Evolutionary conservation across 768 basidiomycete species (phyloP).

Genomic region (Termitomyces sp.): DNA sequence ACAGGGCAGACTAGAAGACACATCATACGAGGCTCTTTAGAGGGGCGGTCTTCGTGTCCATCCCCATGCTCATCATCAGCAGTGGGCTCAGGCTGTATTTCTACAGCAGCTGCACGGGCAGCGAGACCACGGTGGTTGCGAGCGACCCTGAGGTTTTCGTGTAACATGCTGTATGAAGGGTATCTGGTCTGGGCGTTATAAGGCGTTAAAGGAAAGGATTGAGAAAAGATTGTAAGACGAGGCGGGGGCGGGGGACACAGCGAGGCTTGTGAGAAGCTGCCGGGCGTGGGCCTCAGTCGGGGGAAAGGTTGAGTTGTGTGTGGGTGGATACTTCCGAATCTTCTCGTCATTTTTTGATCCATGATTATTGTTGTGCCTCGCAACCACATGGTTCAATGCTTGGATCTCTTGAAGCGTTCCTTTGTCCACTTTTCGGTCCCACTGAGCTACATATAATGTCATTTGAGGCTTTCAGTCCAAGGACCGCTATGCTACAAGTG

Average conservation of each 20-base stretch:
- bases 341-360: background rate
- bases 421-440: background rate
- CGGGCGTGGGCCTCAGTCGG: background rate
- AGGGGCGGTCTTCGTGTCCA: background rate
- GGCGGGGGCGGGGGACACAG: background rate
- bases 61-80: background rate
- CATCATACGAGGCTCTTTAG: background rate
- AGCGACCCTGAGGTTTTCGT: constrained; percentile 7
- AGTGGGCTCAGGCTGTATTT: background rate
- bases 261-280: background rate
- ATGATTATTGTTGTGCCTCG: background rate
- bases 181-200: background rate
- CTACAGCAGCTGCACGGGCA: constrained; percentile 6
- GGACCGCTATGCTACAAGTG: background rate
- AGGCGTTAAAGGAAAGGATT: constrained; percentile 9
- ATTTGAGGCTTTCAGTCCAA: background rate
- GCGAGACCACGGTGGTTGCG: constrained; percentile 8
- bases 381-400: background rate
- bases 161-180: constrained; percentile 3
- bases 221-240: constrained; percentile 10
- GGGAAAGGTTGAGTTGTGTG: background rate
- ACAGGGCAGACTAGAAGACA: background rate
- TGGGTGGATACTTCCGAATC: background rate
- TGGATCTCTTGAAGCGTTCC: no score
- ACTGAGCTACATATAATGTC: background rate